A percentile compares a stretch with the other conserved stretches of the same genome.
These are phyloP conservation scores for Podaxis sp. DNA, from an alignment of 768 basidiomycete species.

Conservation along the genomic window DNA sequence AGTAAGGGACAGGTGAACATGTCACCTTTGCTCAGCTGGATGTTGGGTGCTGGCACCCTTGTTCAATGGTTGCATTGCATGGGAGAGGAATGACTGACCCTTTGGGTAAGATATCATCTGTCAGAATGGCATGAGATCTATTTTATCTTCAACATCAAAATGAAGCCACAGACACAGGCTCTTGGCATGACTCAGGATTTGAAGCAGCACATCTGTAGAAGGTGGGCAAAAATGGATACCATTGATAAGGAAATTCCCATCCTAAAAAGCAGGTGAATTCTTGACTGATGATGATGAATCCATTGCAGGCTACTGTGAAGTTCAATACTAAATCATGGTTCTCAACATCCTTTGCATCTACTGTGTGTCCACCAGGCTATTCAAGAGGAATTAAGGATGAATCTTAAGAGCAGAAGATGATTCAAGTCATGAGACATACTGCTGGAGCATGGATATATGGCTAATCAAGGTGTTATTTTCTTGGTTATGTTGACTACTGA, in stretches of 20 bases:
- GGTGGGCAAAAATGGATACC: constrained; percentile 26
- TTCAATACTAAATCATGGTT: not conserved
- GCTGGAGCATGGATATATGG: not conserved
- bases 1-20: too few relatives aligned
- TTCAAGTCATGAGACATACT: not conserved
- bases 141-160: not conserved
- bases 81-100: constrained; percentile 42
- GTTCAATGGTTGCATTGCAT: constrained; percentile 25
- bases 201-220: constrained; percentile 38
- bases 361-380: not conserved
- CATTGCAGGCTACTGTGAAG: not conserved
- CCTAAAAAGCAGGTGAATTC: not conserved
- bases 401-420: not conserved
- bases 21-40: too few relatives aligned
- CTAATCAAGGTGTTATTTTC: not conserved
- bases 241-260: constrained; percentile 25
- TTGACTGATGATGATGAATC: not conserved
- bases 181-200: constrained; percentile 22
- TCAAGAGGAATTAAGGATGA: not conserved
- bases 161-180: constrained; percentile 22
- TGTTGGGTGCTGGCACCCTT: too few relatives aligned
- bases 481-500: not conserved
- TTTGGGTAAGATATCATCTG: constrained; percentile 27
- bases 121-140: not conserved
- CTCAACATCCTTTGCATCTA: not conserved